Evolutionary conservation across 1,139 yeast species (phyloP).

Genomic region (Candida sp.): DNA sequence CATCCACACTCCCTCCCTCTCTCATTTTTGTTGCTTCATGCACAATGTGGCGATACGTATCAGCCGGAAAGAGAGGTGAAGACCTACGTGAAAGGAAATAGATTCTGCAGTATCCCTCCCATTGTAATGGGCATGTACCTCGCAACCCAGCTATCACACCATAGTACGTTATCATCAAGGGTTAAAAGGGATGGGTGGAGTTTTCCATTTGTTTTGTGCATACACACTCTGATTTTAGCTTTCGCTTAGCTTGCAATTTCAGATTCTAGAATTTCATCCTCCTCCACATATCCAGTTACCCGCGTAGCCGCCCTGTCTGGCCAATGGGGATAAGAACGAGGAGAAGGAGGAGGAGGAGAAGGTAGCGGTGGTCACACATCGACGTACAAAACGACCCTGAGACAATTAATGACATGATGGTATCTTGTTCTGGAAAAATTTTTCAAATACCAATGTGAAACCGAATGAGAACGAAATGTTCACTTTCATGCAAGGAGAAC

Average conservation of each 20-base stretch:
- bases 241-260: background rate
- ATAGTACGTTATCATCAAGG: too few relatives aligned
- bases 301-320: too few relatives aligned
- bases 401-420: background rate
- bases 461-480: background rate
- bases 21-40: background rate
- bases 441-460: background rate
- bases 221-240: too few relatives aligned
- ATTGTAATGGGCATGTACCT: background rate
- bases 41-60: background rate
- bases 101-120: background rate
- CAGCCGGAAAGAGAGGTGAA: background rate
- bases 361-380: too few relatives aligned
- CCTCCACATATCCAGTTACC: background rate
- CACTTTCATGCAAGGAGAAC: background rate
- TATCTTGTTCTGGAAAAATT: background rate
- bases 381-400: too few relatives aligned
- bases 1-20: background rate
- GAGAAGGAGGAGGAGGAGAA: too few relatives aligned
- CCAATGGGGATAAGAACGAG: too few relatives aligned
- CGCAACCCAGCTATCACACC: too few relatives aligned
- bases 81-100: background rate
- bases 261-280: background rate
- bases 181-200: too few relatives aligned
- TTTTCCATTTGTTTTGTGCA: too few relatives aligned